Evolutionary conservation across 1,284 basidiomycete genomes (phyloP), one percentile per base, ranked within the genome.

Genomic region (Sanghuangporus sanghuang): DNA sequence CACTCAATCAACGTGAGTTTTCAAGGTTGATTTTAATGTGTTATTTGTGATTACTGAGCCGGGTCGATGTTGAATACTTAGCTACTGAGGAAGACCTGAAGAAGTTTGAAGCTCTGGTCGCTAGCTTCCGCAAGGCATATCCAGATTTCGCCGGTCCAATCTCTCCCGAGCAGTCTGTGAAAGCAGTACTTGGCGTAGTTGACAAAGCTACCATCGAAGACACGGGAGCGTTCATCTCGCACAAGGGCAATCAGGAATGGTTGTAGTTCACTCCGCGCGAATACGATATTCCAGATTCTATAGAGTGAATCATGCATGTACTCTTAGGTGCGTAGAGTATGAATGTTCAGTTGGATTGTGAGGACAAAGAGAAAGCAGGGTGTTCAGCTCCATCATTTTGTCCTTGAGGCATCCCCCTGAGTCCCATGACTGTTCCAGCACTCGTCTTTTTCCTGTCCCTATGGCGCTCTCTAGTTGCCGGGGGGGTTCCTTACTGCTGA

Each of bases 141-240:
- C 74, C 75, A 0, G 55, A 69, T 35, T 77, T 71, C 68, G 68
- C 71, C 42, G 75, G 77, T 1, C 70, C 75, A 8, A 67, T 76
- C 11, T 71, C 71, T 7, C 71, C 76, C 1, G 69, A 73, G 62
- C 62, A 72, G 59, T 76, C 75, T 14, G 27, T 32, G 27, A 32
- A 3, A 32, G 27, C 27, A 32, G 3, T 32, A 5, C 27, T 32
- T 32, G 27, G 1, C 27, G 27, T 32, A 2, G 27, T 32, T 3
- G 27, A 32, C 27, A 32, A 32, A 3, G 27, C 27, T 32, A 32
- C 27, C 27, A 32, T 32, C 27, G 27, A 74, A 76, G 36, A 67
- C 42, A 73, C 67, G 14, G 77, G 77, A 6, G 68, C 70, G 6
- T 78, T 77, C 62, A 46, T 77, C 6, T 76, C 74, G n/a, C 76